Evolutionary conservation across 2,329 filamentous ascomycete species (phyloP), one percentile per base, ranked within the genome.

Genomic region (Talaromyces islandicus): DNA sequence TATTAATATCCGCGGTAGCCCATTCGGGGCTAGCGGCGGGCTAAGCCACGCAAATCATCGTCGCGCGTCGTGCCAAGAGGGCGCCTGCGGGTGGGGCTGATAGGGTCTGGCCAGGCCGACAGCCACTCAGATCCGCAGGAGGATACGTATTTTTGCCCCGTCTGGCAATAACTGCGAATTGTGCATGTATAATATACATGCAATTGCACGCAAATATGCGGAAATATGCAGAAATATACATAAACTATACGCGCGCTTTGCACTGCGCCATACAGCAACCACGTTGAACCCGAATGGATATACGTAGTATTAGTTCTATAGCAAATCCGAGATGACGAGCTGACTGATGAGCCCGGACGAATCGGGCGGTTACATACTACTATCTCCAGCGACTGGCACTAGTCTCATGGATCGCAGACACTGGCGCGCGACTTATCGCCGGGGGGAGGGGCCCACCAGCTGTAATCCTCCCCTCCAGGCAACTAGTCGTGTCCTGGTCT

Each of bases 381-480:
- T n/a, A 46, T 46, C 43, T 46, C 43, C 43, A 46, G 43, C 43
- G 43, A 24, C n/a, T 12, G n/a, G 7, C n/a, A 9, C 43, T 46
- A 24, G 43, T 19, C 19, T 19, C n/a, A 1, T 43, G 41, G 41
- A 43, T 43, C 41, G 41, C 41, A 35, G 35, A 46, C 41, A 24
- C 11, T 35, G 30, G 30, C 43, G 43, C 38, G 38, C 43, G 50
- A 59, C 57, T 59, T 56, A 60, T 60, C 58, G 58, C 32, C 52
- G 52, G 43, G n/a, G n/a, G n/a, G n/a, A n/a, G 35, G 41, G 57
- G 57, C 46, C 54, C 58, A 56, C 58, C 43, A n/a, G 21, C n/a
- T 32, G 43, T 58, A 58, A 48, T 57, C 46, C 21, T 21, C 27
- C 46, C 46, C 52, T 50, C 46, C 35, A 43, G 38, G 6, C 7